Evolutionary conservation across 2,329 filamentous ascomycete species (phyloP).

Genomic region (Penicillium sp.): DNA sequence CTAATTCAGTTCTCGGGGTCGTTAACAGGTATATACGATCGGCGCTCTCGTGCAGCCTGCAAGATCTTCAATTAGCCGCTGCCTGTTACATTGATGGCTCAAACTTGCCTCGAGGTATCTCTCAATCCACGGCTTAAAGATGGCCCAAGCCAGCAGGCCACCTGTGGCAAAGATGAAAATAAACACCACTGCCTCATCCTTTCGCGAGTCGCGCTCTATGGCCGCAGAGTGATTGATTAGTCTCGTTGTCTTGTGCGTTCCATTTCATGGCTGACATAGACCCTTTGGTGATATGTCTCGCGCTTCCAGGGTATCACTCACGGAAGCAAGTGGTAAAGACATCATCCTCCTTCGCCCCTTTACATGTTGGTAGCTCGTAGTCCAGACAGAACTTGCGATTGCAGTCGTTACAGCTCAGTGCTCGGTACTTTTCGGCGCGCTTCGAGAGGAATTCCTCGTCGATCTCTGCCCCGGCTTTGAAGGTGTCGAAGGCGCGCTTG

Average conservation of each 20-base stretch:
- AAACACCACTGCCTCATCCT: constrained; percentile 62
- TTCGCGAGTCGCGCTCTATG: constrained; percentile 60
- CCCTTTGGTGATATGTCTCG: not conserved
- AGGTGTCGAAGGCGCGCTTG: constrained; percentile 14
- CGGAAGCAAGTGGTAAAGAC: constrained; percentile 64
- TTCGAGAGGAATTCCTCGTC: constrained; percentile 10
- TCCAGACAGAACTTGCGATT: constrained; percentile 63
- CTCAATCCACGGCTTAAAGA: constrained; percentile 56
- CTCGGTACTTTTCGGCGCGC: constrained; percentile 35
- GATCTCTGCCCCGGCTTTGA: constrained; percentile 15
- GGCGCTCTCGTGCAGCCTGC: constrained; percentile 47
- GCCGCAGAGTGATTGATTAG: constrained; percentile 9
- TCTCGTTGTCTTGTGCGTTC: not conserved
- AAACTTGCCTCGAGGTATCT: constrained; percentile 51
- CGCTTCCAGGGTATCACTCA: constrained; percentile 25
- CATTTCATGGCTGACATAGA: not conserved
- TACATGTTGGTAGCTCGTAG: constrained; percentile 59
- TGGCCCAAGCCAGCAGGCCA: constrained; percentile 57
- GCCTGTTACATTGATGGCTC: not conserved
- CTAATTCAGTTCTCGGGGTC: constrained; percentile 16
- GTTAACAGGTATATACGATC: constrained; percentile 51
- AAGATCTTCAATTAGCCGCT: constrained; percentile 5
- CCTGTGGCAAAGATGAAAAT: constrained; percentile 62
- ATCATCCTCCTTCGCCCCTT: constrained; percentile 58
- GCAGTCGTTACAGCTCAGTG: constrained; percentile 60